Base-by-base conservation (phyloP, 2,329 filamentous ascomycete genomes). In the Apiospora malaysiana region DNA sequence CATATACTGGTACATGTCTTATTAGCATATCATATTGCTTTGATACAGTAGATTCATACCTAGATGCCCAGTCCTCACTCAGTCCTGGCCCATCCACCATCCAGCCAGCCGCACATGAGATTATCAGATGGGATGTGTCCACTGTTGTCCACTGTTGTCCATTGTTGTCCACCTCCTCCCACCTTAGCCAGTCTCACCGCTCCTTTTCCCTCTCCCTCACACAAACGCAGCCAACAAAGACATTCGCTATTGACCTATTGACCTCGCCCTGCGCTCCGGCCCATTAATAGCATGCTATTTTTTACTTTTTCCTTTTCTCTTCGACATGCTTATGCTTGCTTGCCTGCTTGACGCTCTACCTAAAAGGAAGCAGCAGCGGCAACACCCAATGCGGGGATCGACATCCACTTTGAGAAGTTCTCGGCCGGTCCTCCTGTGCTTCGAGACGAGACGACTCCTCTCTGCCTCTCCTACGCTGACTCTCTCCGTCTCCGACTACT, bases 121-220 rank as follows among this genome's bases (percentile, higher is more conserved):
- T 70, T 65, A 37, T 66, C 42, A 68, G 49, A 66, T 69, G 67
- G 69, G 45, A 45, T 68, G 69, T 69, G 74, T 74, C 74, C 74
- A 74, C 56, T 40, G 32, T 23, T 32, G 56, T 40, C 56, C 56
- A 63, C 56, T n/a, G n/a, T n/a, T 69, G 74, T 74, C 74, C 74
- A 74, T 32, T 40, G 32, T 23, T 32, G 56, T 40, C 56, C 56
- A 63, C 56, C 32, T 63, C 51, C 51, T 59, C 56, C 56, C 56
- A 40, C 56, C 56, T 40, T 63, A 40, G 56, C 18, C 73, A 72
- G 74, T 73, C 74, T 75, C 74, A 75, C 74, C 74, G 74, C 74
- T 74, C 69, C 70, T 74, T 73, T 68, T 66, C 37, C 12, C 21
- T 49, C 49, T 43, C 21, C n/a, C 27, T 6, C 49, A 27, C 68